phyloP scores from a whole-genome alignment of 1,284 basidiomycete species.

The Ustilago nuda region DNA sequence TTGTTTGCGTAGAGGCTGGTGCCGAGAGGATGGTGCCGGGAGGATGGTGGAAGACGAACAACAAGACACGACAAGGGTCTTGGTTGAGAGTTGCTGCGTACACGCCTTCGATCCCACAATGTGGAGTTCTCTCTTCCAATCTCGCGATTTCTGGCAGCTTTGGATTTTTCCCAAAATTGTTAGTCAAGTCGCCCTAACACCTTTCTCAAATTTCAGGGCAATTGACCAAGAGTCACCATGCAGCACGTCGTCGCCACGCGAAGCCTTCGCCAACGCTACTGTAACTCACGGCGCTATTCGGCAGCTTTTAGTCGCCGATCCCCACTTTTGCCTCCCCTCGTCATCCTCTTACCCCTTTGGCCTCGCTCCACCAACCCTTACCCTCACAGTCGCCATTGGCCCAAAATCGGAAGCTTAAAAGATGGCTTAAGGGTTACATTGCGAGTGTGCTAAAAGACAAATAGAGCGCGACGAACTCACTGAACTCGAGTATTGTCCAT shows the following conservation, averaged over 20 bases:
- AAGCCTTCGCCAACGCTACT: too few relatives aligned
- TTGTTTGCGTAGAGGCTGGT: not conserved
- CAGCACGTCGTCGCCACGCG: too few relatives aligned
- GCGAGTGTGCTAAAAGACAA: not conserved
- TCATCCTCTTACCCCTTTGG: not conserved
- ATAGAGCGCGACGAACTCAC: not conserved
- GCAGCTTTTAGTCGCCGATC: too few relatives aligned
- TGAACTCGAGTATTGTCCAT: not conserved
- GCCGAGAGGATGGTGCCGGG: not conserved
- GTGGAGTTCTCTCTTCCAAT: constrained; percentile 10
- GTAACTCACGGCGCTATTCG: too few relatives aligned
- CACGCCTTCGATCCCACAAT: not conserved
- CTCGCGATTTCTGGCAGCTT: not conserved
- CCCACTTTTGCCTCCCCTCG: too few relatives aligned
- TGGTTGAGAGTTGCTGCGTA: constrained; percentile 2
- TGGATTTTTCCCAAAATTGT: not conserved
- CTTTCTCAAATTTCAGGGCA: too few relatives aligned
- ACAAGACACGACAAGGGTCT: not conserved
- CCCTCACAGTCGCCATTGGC: too few relatives aligned
- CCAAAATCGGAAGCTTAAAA: not conserved
- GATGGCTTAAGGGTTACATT: not conserved
- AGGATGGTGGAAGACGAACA: constrained; percentile 4
- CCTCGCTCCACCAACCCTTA: not conserved
- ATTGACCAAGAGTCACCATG: too few relatives aligned
- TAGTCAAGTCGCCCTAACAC: too few relatives aligned